phyloP scores from a whole-genome alignment of 2,329 filamentous ascomycete species.

The Plectosphaerella plurivora region DNA sequence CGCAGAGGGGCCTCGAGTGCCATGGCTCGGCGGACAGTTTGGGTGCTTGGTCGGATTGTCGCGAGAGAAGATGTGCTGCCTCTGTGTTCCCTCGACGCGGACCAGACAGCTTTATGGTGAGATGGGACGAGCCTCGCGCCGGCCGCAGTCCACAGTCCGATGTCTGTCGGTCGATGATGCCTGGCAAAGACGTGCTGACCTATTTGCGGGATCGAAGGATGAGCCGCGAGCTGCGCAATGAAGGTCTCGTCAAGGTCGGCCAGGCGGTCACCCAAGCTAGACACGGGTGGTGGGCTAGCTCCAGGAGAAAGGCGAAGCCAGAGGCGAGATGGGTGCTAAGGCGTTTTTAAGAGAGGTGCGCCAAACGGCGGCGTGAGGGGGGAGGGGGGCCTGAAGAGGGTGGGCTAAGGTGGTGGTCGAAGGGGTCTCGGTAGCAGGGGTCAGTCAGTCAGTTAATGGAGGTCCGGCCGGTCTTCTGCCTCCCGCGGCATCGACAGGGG shows the following conservation, averaged over 20 bases:
- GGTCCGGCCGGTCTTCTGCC: not conserved
- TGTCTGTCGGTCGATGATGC: conserved; percentile 12
- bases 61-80: conserved; percentile 6
- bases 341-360: conserved; percentile 3
- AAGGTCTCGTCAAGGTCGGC: conserved; percentile 2
- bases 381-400: not conserved
- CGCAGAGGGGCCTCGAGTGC: conserved; percentile 59
- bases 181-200: conserved; percentile 9
- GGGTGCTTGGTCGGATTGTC: conserved; percentile 3
- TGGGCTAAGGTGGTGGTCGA: conserved; percentile 1
- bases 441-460: not conserved
- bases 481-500: not conserved
- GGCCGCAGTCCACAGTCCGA: not conserved
- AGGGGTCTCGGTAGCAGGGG: not conserved
- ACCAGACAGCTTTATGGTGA: conserved; percentile 9
- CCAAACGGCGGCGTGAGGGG: not conserved
- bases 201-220: not conserved
- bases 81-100: not conserved
- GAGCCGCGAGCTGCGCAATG: not conserved
- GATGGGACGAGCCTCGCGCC: not conserved
- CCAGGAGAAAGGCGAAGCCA: conserved; percentile 2
- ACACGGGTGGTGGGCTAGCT: not conserved
- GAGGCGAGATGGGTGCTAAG: conserved; percentile 1
- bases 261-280: conserved; percentile 2
- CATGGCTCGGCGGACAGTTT: conserved; percentile 31